phyloP scores from a whole-genome alignment of 768 basidiomycete genomes.

The Mycena olivaceomarginata region DNA sequence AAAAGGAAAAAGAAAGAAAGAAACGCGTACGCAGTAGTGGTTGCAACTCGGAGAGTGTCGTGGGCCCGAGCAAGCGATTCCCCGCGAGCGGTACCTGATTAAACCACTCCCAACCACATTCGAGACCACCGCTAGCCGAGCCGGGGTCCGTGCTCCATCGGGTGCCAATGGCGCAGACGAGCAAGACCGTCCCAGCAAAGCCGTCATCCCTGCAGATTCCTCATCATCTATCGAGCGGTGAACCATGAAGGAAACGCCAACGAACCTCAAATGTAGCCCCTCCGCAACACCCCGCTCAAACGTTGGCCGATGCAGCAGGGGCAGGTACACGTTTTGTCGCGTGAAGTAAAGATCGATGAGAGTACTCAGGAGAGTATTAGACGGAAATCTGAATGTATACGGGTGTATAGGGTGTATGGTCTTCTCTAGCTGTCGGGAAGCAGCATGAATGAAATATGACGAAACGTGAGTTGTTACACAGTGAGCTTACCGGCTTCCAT shows the following conservation, averaged over 20 bases:
- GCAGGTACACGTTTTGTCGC: conserved; percentile 72
- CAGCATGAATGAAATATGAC: not conserved
- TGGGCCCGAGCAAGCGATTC: conserved; percentile 75
- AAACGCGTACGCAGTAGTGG: conserved; percentile 69
- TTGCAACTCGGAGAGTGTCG: conserved; percentile 85
- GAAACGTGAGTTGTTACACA: not conserved
- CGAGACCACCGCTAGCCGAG: conserved; percentile 44
- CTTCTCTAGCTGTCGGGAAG: conserved; percentile 20
- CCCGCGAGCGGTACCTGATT: conserved; percentile 81
- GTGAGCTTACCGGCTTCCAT: not conserved
- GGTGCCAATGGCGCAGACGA: conserved; percentile 83
- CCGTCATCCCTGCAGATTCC: conserved; percentile 54
- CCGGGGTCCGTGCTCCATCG: conserved; percentile 73
- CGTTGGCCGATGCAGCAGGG: conserved; percentile 83
- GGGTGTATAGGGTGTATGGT: not conserved
- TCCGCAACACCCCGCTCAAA: conserved; percentile 73
- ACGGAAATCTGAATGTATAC: conserved; percentile 63
- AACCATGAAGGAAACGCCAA: not conserved
- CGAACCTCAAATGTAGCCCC: conserved; percentile 64
- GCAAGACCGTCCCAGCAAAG: conserved; percentile 77
- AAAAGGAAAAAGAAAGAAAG: not conserved
- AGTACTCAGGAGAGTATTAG: conserved; percentile 65
- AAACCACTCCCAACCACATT: conserved; percentile 81
- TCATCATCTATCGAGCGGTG: not conserved
- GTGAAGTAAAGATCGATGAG: conserved; percentile 84